Evolutionary conservation across 2,329 filamentous ascomycete genomes (phyloP).

Genomic region (Fusarium subglutinans): DNA sequence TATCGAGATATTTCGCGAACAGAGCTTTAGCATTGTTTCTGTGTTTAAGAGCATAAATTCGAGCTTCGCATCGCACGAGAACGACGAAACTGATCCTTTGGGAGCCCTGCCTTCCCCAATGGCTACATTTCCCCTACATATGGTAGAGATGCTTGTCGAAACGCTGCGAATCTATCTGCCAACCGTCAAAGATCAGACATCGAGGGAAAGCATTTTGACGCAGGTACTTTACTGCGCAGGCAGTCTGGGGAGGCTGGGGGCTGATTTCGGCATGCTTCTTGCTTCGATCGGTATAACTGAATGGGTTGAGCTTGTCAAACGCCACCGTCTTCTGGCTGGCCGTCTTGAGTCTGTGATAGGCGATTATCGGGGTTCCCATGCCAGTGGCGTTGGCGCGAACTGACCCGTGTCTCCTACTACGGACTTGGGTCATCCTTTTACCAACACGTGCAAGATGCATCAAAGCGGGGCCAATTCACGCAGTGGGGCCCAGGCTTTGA

Average conservation of each 20-base stretch:
- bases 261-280: constrained; percentile 91
- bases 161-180: constrained; percentile 82
- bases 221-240: constrained; percentile 94
- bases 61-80: constrained; percentile 39
- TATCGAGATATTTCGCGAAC: constrained; percentile 96
- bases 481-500: constrained; percentile 32
- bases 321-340: constrained; percentile 85
- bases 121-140: constrained; percentile 83
- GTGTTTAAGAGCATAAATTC: constrained; percentile 87
- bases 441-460: constrained; percentile 35
- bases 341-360: constrained; percentile 76
- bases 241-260: constrained; percentile 87
- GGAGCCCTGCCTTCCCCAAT: constrained; percentile 77
- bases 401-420: background rate
- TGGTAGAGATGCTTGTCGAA: constrained; percentile 82
- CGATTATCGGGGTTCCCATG: constrained; percentile 51
- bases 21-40: constrained; percentile 94
- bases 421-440: constrained; percentile 17
- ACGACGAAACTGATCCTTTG: constrained; percentile 48
- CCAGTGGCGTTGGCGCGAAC: constrained; percentile 10
- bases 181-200: constrained; percentile 80
- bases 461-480: constrained; percentile 32
- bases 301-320: constrained; percentile 90
- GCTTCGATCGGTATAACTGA: constrained; percentile 69
- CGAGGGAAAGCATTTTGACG: constrained; percentile 86